These are phyloP conservation scores for Volvox carteri DNA, from an alignment of 163 green algal species.

Conservation along the genomic window DNA sequence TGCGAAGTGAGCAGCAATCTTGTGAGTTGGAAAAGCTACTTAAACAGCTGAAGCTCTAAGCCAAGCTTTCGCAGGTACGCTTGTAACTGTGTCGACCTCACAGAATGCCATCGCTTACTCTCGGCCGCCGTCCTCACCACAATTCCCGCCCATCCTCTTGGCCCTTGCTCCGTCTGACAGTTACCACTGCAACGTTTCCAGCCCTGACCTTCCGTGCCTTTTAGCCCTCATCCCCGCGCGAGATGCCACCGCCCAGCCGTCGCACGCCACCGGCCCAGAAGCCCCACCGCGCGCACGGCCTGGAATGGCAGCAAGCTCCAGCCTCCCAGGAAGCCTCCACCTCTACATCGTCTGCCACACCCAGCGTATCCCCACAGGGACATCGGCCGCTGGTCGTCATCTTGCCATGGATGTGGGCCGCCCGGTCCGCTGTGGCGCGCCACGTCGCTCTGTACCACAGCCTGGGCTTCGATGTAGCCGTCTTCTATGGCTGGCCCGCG, in stretches of 20 bases:
- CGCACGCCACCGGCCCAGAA: too few relatives aligned
- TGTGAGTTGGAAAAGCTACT: constrained; percentile 23
- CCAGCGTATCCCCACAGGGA: neutral
- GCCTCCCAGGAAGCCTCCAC: neutral
- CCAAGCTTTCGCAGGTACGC: neutral
- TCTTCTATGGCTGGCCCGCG: constrained; percentile 33
- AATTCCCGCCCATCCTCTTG: too few relatives aligned
- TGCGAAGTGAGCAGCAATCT: constrained; percentile 17
- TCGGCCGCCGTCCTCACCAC: too few relatives aligned
- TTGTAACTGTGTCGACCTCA: too few relatives aligned
- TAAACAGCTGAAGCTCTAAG: constrained; percentile 37
- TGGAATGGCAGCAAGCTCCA: constrained; percentile 18
- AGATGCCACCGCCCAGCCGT: too few relatives aligned
- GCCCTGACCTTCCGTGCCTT: too few relatives aligned
- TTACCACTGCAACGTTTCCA: too few relatives aligned
- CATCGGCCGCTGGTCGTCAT: constrained; percentile 10
- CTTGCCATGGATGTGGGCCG: constrained; percentile 50
- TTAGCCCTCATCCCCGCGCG: too few relatives aligned
- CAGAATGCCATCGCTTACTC: too few relatives aligned
- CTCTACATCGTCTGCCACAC: too few relatives aligned
- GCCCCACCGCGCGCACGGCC: neutral
- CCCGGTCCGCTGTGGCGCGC: neutral
- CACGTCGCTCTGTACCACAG: constrained; percentile 34
- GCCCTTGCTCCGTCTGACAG: too few relatives aligned
- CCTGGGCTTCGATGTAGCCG: constrained; percentile 47